Base-by-base conservation (phyloP, 495 filamentous ascomycete genomes). In the Tricharina praecox region DNA sequence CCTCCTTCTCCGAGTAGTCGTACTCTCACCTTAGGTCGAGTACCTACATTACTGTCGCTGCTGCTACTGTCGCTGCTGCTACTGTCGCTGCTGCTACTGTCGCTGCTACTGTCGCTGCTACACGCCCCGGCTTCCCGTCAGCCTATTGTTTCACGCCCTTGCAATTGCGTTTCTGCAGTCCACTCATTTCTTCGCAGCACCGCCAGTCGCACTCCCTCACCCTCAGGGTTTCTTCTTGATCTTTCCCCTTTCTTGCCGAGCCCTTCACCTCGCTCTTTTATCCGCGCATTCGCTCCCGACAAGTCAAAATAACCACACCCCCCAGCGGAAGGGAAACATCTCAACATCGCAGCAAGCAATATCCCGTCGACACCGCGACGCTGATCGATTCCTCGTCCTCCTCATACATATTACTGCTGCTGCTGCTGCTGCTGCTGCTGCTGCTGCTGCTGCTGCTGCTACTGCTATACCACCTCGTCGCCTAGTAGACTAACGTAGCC, bases 11-110 rank as follows among this genome's bases (percentile, higher is more conserved):
- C n/a, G n/a, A n/a, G n/a, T n/a, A n/a, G n/a, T n/a, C n/a, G n/a
- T n/a, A n/a, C n/a, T n/a, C n/a, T n/a, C n/a, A n/a, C n/a, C n/a
- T n/a, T n/a, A n/a, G n/a, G n/a, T n/a, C n/a, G n/a, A n/a, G n/a
- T n/a, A n/a, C n/a, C n/a, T n/a, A n/a, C n/a, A n/a, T n/a, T n/a
- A n/a, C n/a, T n/a, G n/a, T n/a, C n/a, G n/a, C n/a, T n/a, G n/a
- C n/a, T n/a, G n/a, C n/a, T n/a, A n/a, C n/a, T n/a, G n/a, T n/a
- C n/a, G n/a, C n/a, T n/a, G n/a, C n/a, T n/a, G n/a, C n/a, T n/a
- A 43, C 45, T 44, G 36, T 50, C 51, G 41, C 50, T 53, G 42
- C 59, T 53, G 45, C 54, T 51, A 46, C 18, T 40, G 46, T 44
- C 30, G 11, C 51, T 38, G 18, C 51, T 46, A 52, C 46, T 41